phyloP scores from a whole-genome alignment of 441 rosid genomes.

The Cnidoscolus chayamansa region DNA sequence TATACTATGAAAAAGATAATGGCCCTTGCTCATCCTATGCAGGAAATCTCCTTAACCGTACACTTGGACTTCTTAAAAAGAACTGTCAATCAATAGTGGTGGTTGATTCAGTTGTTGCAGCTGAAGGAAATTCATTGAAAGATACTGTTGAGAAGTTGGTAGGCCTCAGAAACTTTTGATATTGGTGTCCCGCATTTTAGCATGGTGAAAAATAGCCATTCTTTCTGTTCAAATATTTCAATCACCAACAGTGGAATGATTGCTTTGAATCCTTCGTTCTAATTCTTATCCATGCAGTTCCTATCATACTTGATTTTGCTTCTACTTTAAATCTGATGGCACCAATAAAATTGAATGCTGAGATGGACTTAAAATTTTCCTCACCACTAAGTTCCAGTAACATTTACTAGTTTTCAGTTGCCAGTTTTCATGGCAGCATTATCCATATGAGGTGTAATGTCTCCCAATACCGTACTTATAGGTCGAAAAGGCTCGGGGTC shows the following conservation, averaged over 20 bases:
- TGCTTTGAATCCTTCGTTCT: background rate
- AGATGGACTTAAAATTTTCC: background rate
- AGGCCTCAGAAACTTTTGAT: slow-evolving; percentile 21
- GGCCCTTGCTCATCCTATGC: slow-evolving; percentile 20
- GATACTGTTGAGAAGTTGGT: slow-evolving; percentile 70
- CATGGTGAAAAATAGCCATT: background rate
- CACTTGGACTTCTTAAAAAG: slow-evolving; percentile 90
- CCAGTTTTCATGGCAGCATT: background rate
- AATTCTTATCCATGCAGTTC: background rate
- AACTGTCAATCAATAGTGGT: slow-evolving; percentile 79
- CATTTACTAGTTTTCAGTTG: background rate
- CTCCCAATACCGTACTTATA: slow-evolving; percentile 18
- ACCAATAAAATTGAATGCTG: background rate
- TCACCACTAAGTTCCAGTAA: background rate
- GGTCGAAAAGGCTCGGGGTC: slow-evolving; percentile 64
- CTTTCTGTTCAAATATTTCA: background rate
- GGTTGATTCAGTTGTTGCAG: slow-evolving; percentile 69
- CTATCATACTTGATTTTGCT: background rate
- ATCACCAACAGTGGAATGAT: background rate
- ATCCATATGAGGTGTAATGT: background rate
- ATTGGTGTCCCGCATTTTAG: background rate
- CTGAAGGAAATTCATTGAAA: slow-evolving; percentile 62
- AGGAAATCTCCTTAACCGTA: slow-evolving; percentile 95
- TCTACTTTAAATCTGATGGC: background rate
- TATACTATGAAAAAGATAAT: background rate